Conservation (phyloP, 1,284 basidiomycete species). For the Golubevia sp. region DNA sequence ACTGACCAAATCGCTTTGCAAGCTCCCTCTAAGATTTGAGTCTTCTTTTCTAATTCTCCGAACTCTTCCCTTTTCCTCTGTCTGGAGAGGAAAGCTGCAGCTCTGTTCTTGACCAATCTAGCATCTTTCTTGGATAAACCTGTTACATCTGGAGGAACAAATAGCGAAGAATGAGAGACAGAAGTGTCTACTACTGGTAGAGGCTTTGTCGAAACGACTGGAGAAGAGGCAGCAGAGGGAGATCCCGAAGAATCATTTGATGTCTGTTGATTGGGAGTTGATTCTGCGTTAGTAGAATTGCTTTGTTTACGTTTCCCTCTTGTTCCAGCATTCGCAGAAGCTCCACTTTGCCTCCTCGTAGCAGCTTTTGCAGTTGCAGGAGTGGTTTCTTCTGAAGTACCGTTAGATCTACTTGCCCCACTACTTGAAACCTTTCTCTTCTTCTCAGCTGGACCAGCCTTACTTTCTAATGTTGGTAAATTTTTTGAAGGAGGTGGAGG, state of each 20-base stretch:
- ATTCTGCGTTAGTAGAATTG: neutral
- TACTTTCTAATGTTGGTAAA: too few species aligned
- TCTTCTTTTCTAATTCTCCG: constrained; percentile 82
- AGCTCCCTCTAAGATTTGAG: constrained; percentile 37
- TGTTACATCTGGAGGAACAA: constrained; percentile 82
- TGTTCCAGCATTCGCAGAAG: too few species aligned
- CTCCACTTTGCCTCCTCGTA: too few species aligned
- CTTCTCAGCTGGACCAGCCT: too few species aligned
- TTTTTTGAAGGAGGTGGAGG: too few species aligned
- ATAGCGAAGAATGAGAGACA: constrained; percentile 49
- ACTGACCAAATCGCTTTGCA: neutral
- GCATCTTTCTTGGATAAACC: constrained; percentile 87
- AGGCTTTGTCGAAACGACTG: neutral
- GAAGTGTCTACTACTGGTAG: constrained; percentile 1
- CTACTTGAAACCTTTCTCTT: too few species aligned
- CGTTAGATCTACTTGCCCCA: too few species aligned
- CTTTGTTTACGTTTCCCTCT: neutral
- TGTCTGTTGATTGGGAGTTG: too few species aligned
- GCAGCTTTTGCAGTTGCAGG: too few species aligned
- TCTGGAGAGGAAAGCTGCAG: constrained; percentile 83
- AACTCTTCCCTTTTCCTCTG: constrained; percentile 91
- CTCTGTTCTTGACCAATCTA: constrained; percentile 85
- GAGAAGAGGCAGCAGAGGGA: neutral
- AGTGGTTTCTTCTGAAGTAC: too few species aligned
- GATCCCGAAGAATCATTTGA: neutral